Percentiles rank a stretch among this genome's conserved stretches.
These are phyloP conservation scores for Neoascochyta sp. DNA, from an alignment of 2,329 filamentous ascomycete genomes.

Conservation along the genomic window DNA sequence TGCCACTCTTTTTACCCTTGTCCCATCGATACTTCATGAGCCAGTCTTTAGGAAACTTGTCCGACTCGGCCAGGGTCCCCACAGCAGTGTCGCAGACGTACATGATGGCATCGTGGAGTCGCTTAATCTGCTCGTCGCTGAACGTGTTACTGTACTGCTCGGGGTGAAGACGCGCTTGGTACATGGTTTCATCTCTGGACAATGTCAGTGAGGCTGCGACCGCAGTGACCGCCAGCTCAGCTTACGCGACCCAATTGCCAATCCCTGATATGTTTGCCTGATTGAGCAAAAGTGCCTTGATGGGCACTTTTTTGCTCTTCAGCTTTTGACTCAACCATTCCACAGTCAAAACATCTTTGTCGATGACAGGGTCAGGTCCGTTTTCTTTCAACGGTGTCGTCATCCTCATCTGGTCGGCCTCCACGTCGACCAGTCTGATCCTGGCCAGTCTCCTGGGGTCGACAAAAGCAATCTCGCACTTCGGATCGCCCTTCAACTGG, in stretches of 20 bases:
- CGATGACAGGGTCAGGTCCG: conserved; percentile 86
- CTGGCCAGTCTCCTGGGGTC: conserved; percentile 77
- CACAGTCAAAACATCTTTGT: conserved; percentile 71
- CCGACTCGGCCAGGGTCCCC: conserved; percentile 74
- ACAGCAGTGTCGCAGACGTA: conserved; percentile 78
- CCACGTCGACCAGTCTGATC: conserved; percentile 77
- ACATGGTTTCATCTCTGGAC: conserved; percentile 75
- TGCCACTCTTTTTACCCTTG: conserved; percentile 73
- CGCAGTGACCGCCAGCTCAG: conserved; percentile 2
- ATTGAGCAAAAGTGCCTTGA: conserved; percentile 85
- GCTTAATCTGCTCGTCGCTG: conserved; percentile 63
- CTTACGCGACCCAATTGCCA: conserved; percentile 87
- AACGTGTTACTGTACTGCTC: conserved; percentile 91
- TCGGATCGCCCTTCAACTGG: conserved; percentile 58
- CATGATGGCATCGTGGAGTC: conserved; percentile 68
- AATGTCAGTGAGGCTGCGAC: conserved; percentile 1
- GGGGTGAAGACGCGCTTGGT: conserved; percentile 82
- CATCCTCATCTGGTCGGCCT: conserved; percentile 69
- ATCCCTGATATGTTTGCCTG: conserved; percentile 87
- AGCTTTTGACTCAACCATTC: conserved; percentile 71
- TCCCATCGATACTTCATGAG: conserved; percentile 85
- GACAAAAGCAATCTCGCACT: conserved; percentile 71
- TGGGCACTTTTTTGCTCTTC: conserved; percentile 71
- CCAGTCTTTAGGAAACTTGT: conserved; percentile 79
- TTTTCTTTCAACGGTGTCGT: conserved; percentile 81